These are phyloP conservation scores for Pestalotiopsis sp. DNA, from an alignment of 2,329 filamentous ascomycete genomes.

Conservation along the genomic window DNA sequence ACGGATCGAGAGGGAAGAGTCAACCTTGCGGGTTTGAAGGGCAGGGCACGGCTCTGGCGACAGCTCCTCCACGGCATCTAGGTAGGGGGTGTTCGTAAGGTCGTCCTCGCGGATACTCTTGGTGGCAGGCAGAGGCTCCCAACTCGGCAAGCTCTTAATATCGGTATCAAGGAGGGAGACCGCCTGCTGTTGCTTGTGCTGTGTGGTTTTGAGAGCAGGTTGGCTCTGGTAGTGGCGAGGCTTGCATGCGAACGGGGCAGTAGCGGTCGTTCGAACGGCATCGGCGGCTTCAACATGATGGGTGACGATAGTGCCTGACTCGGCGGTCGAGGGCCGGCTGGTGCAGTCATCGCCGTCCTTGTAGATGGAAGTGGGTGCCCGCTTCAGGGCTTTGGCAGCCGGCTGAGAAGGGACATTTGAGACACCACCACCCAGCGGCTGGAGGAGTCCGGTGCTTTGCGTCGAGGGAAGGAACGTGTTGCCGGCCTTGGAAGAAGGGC, in stretches of 20 bases:
- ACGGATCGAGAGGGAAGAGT: conserved; percentile 9
- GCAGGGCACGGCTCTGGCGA: conserved; percentile 19
- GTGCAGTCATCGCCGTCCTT: conserved; percentile 20
- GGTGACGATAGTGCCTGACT: background rate
- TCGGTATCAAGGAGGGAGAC: conserved; percentile 15
- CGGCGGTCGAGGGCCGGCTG: conserved; percentile 2
- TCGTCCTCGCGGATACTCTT: conserved; percentile 31
- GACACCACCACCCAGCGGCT: background rate
- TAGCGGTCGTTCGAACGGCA: background rate
- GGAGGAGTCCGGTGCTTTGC: conserved; percentile 17
- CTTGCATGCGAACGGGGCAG: background rate
- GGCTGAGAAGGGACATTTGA: conserved; percentile 9
- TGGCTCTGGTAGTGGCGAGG: conserved; percentile 55
- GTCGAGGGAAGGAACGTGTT: conserved; percentile 18
- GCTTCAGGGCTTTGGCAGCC: conserved; percentile 13
- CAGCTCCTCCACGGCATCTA: conserved; percentile 47
- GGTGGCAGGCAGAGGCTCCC: conserved; percentile 3
- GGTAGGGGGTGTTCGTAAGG: conserved; percentile 40
- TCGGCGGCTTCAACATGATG: conserved; percentile 1
- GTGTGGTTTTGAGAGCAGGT: conserved; percentile 45
- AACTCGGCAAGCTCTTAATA: conserved; percentile 9
- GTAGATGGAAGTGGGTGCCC: conserved; percentile 22
- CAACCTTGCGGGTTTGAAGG: conserved; percentile 11
- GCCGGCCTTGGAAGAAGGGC: conserved; percentile 23
- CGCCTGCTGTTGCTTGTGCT: conserved; percentile 41